phyloP scores from a whole-genome alignment of 2,329 filamentous ascomycete genomes.

The Colletotrichum zoysiae region DNA sequence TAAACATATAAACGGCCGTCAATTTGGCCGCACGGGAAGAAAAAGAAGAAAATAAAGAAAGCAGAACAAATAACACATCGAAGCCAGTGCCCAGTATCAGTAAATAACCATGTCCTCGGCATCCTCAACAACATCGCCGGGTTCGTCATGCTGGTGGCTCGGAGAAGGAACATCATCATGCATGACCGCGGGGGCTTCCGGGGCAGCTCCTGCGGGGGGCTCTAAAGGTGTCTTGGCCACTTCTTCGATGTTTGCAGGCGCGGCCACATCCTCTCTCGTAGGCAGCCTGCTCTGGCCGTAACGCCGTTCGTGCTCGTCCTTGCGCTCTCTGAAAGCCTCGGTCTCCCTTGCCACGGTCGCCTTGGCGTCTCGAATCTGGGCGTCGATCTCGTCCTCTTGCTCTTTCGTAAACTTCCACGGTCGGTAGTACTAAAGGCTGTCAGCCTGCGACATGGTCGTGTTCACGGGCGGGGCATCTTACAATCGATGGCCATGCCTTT shows the following conservation, averaged over 20 bases:
- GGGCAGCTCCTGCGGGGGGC: slow-evolving; percentile 51
- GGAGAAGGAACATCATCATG: slow-evolving; percentile 52
- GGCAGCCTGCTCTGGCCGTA: slow-evolving; percentile 45
- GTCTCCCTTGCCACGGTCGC: slow-evolving; percentile 73
- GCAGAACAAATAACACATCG: slow-evolving; percentile 4
- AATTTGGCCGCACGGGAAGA: background rate
- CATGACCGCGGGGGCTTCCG: slow-evolving; percentile 51
- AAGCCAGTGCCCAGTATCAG: slow-evolving; percentile 57
- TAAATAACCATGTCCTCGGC: slow-evolving; percentile 93
- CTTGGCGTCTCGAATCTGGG: slow-evolving; percentile 77
- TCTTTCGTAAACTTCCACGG: slow-evolving; percentile 80
- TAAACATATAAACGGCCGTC: background rate
- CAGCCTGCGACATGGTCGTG: background rate
- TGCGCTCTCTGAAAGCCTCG: slow-evolving; percentile 69
- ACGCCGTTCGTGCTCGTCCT: slow-evolving; percentile 53
- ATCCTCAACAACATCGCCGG: slow-evolving; percentile 83
- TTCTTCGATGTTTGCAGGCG: slow-evolving; percentile 49
- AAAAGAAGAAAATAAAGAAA: background rate
- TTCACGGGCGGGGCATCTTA: slow-evolving; percentile 59
- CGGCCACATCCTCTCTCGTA: slow-evolving; percentile 47
- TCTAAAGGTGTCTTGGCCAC: slow-evolving; percentile 50
- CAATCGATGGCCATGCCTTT: slow-evolving; percentile 77
- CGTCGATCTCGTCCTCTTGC: slow-evolving; percentile 78
- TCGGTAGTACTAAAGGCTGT: slow-evolving; percentile 78
- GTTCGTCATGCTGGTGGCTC: slow-evolving; percentile 70